Evolutionary conservation across 2,329 filamentous ascomycete species (phyloP), one percentile per base, ranked within the genome.

Genomic region (Corynespora cassiicola): DNA sequence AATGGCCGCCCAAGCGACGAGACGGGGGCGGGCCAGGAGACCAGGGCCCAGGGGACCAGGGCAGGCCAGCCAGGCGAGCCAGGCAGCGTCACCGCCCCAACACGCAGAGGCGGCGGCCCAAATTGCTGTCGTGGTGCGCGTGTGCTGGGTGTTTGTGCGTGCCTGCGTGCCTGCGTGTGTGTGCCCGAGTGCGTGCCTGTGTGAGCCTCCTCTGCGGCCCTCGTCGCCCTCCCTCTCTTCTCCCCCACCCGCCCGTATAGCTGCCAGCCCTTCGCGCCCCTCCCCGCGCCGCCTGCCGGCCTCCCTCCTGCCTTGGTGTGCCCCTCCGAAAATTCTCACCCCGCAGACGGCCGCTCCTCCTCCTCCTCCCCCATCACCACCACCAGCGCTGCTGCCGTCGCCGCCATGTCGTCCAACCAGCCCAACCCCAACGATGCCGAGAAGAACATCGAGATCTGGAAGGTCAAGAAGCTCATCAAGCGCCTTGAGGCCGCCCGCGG

Each of bases 381-480:
- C 34, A 35, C 38, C 30, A 42, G 34, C 37, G n/a, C 42, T 46
- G 20, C 30, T 45, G 37, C 38, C 47, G 43, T 54, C 52, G 52
- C 62, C 52, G 52, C 53, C 61, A 66, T 66, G 63, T 65, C 61
- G 49, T 58, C 61, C 51, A 58, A 59, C 47, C 52, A 61, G 40
- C 62, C 57, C 41, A 84, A 89, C 75, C 83, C 84, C 71, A 91
- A 86, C 76, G 94, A 97, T 75, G 92, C 92, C 61, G 94, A 99
- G 83, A 97, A 97, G 84, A 99, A 97, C 75, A 86, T 87, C 55
- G 84, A 87, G 74, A 87, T 87, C 77, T 91, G 87, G 88, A 96
- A 99, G 86, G 91, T 99, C 69, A 99, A 99, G 83, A 99, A 99
- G 81, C 80, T 99, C 68, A 96, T 99, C 77, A 99, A 97, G 78